These are phyloP conservation scores for Hemerocallis citrina DNA, from an alignment of 106 monocot genomes.

Conservation along the genomic window DNA sequence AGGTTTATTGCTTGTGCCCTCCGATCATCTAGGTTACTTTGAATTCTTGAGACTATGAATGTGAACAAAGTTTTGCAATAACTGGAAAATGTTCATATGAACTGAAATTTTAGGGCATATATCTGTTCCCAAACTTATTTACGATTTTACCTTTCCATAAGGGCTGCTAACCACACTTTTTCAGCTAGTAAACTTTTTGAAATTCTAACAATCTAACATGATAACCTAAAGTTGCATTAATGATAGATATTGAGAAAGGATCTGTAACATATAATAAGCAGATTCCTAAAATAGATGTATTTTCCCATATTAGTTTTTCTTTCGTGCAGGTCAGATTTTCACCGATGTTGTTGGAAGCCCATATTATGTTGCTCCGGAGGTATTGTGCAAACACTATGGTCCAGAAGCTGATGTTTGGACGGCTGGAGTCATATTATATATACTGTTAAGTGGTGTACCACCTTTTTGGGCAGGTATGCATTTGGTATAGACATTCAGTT, in stretches of 20 bases:
- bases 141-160: neutral
- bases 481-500: neutral
- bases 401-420: conserved; percentile 71
- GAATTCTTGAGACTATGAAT: neutral
- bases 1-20: neutral
- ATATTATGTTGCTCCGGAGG: conserved; percentile 63
- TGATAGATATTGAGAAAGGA: neutral
- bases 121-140: neutral
- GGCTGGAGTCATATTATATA: conserved; percentile 55
- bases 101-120: neutral
- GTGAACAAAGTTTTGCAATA: neutral
- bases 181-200: neutral
- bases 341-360: conserved; percentile 60
- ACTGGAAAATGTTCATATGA: neutral
- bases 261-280: neutral
- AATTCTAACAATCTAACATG: neutral
- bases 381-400: conserved; percentile 44
- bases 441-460: conserved; percentile 55
- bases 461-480: conserved; percentile 55
- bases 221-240: neutral
- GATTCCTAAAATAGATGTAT: neutral
- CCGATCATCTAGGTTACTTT: neutral
- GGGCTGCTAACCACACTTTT: neutral
- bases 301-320: conserved; percentile 4
- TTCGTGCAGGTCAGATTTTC: conserved; percentile 61